These are phyloP conservation scores for Nepenthes mirabilis DNA, from an alignment of 148 eudicot genomes.

Conservation along the genomic window DNA sequence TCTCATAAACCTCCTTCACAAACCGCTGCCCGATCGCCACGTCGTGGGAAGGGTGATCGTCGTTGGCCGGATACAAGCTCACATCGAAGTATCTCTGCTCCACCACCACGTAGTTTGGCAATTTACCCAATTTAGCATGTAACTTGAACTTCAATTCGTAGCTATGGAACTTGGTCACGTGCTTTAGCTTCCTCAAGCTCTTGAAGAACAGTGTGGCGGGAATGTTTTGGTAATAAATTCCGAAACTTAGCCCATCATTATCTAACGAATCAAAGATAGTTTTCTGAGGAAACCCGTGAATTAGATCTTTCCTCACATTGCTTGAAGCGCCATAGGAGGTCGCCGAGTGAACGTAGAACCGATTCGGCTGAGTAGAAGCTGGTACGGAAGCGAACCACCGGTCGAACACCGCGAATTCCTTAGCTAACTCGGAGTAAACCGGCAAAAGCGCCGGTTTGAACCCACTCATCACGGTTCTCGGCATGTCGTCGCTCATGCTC, in stretches of 20 bases:
- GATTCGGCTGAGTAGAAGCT: constrained; percentile 96
- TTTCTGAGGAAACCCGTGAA: constrained; percentile 80
- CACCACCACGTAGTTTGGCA: constrained; percentile 72
- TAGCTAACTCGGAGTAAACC: constrained; percentile 60
- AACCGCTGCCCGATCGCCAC: constrained; percentile 76
- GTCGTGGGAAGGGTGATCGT: constrained; percentile 91
- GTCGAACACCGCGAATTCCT: constrained; percentile 78
- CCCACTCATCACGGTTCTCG: constrained; percentile 71
- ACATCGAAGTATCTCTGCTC: constrained; percentile 83
- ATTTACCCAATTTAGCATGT: constrained; percentile 49
- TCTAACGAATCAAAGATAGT: constrained; percentile 90
- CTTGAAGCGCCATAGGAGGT: constrained; percentile 94
- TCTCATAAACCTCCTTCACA: constrained; percentile 93
- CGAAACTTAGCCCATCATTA: constrained; percentile 62
- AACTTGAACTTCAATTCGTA: constrained; percentile 52
- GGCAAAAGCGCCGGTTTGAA: constrained; percentile 62
- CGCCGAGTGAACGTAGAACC: constrained; percentile 89
- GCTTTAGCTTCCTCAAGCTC: constrained; percentile 58
- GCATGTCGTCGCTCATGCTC: constrained; percentile 39
- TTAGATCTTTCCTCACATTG: constrained; percentile 68
- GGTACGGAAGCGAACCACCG: constrained; percentile 98
- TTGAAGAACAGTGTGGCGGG: constrained; percentile 80
- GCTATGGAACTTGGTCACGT: constrained; percentile 43
- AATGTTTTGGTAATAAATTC: constrained; percentile 90
- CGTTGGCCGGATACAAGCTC: constrained; percentile 58